Evolutionary conservation across 169 alveolate genomes (phyloP), one percentile per base, ranked within the genome.

Genomic region (Plasmodium gallinaceum): DNA sequence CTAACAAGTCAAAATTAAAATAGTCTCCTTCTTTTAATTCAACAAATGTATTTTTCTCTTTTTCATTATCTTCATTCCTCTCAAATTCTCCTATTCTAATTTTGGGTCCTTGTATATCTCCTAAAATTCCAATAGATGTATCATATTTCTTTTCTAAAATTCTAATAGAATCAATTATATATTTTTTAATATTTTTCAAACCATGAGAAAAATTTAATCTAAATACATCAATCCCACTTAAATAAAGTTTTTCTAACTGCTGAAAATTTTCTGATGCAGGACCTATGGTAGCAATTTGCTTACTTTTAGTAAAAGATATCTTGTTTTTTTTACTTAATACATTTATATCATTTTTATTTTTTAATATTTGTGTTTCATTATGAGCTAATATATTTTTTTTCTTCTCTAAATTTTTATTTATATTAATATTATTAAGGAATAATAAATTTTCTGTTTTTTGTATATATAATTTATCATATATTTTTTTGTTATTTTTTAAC

Each of bases 91-190:
- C 97, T 42, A 94, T 93, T 58, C 97, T 80, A 43, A 95, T 83
- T 88, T 95, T 93, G 1, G 97, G 97, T 42, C 97, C 97, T 75
- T 95, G 97, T 9, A 93, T 94, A 92, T 93, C 97, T 26, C 95
- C 95, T 14, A 93, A 83, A 45, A 94, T 75, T 2, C 91, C 94
- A 20, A 88, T 76, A 2, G 97, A 93, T 18, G 87, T 80, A 8
- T 60, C 70, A 51, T 87, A 71, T 74, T 75, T 88, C 45, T 78
- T 52, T 70, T 95, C 97, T 62, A 94, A 48, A 43, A 90, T 93
- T 66, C 95, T 68, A 0, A 94, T 69, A 16, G 93, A 70, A 66
- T 87, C 69, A 7, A 92, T 80, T 26, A 62, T 74, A 58, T 65
- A 75, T 65, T 88, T 73, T 60, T 94, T 94, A 45, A 93, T 86